Conservation (phyloP, 306 rosid species). For the Gleditsia sinensis region DNA sequence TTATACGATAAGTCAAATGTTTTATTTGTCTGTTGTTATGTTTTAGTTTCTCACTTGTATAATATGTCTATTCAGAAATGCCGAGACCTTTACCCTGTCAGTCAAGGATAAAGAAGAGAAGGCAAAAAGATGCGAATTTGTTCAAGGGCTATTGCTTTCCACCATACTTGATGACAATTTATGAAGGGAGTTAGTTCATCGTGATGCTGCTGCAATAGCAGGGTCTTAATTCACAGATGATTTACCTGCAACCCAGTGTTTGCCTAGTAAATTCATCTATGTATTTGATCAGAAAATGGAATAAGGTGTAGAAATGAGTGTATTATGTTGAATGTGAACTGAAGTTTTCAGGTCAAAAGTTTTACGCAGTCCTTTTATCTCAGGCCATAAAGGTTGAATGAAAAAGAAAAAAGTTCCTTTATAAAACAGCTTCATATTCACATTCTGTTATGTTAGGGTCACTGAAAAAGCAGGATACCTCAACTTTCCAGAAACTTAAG, state of each 20-base stretch:
- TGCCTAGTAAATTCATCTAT: conserved; percentile 50
- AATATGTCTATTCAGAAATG: conserved; percentile 48
- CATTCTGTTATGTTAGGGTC: conserved; percentile 7
- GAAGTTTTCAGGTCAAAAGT: conserved; percentile 46
- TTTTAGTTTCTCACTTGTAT: conserved; percentile 23
- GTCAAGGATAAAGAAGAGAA: conserved; percentile 82
- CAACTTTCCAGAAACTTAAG: neutral
- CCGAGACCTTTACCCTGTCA: conserved; percentile 62
- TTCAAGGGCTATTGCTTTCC: conserved; percentile 78
- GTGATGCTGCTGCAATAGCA: neutral
- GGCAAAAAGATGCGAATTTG: conserved; percentile 63
- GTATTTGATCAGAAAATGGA: conserved; percentile 53
- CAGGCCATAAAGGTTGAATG: conserved; percentile 39
- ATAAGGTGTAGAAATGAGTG: conserved; percentile 56
- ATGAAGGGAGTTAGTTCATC: conserved; percentile 29
- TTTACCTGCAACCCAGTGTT: conserved; percentile 29
- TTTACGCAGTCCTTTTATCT: conserved; percentile 39
- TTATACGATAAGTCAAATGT: neutral
- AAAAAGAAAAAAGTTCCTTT: conserved; percentile 11
- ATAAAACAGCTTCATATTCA: neutral
- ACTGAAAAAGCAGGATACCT: neutral
- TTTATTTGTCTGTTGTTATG: neutral
- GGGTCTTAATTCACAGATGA: neutral
- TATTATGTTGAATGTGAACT: conserved; percentile 62
- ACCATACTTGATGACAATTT: conserved; percentile 69